Conservation (phyloP, 202 grass and related monocot species). For the Hordeum pubiflorum region DNA sequence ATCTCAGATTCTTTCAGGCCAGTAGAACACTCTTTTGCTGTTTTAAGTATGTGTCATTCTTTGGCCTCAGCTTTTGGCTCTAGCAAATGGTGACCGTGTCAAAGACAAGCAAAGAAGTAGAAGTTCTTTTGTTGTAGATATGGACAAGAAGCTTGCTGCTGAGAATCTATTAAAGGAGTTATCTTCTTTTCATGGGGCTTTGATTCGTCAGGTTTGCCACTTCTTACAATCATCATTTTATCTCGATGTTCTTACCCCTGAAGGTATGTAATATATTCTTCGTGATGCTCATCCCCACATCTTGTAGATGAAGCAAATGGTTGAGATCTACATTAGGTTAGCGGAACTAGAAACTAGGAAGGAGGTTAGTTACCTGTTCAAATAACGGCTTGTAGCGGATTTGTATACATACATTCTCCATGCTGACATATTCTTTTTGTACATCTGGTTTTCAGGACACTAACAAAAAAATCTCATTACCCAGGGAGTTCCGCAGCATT, state of each 20-base stretch:
- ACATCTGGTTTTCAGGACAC: conserved; percentile 62
- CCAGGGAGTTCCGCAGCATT: conserved; percentile 75
- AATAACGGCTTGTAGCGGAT: background rate
- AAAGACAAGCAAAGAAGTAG: conserved; percentile 95
- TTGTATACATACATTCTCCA: conserved; percentile 19
- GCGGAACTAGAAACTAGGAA: conserved; percentile 95
- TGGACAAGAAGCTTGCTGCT: conserved; percentile 90
- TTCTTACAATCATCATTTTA: background rate
- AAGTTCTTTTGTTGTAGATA: conserved; percentile 93
- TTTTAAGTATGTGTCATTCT: conserved; percentile 20
- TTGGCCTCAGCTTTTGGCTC: conserved; percentile 67
- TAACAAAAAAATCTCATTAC: conserved; percentile 72
- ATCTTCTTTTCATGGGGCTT: conserved; percentile 67
- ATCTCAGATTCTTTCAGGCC: background rate
- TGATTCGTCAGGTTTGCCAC: conserved; percentile 69
- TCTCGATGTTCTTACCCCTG: conserved; percentile 7
- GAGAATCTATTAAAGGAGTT: conserved; percentile 90
- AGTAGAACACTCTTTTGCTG: conserved; percentile 3
- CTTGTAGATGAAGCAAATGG: conserved; percentile 93
- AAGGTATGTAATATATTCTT: conserved; percentile 8
- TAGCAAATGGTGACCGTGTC: conserved; percentile 93
- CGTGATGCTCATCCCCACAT: conserved; percentile 28
- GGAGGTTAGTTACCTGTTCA: conserved; percentile 50
- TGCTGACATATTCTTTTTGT: conserved; percentile 26
- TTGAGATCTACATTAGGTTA: conserved; percentile 96